Evolutionary conservation across 306 rosid species (phyloP).

Genomic region (Sicyos baderoa): DNA sequence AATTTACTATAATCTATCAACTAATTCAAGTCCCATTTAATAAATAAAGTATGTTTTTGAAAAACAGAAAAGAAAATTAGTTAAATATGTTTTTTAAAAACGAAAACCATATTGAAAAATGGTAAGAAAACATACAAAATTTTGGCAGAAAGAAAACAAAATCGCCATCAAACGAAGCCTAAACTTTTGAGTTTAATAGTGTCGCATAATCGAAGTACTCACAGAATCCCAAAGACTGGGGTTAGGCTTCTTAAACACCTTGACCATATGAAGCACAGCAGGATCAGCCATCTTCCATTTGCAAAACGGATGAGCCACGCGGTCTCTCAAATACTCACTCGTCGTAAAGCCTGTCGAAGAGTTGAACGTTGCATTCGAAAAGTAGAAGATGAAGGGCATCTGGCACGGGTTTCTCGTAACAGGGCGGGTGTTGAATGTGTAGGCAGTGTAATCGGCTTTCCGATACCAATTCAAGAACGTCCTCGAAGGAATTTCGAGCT

Average conservation of each 20-base stretch:
- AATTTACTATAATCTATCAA: background rate
- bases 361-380: conserved; percentile 40
- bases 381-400: conserved; percentile 76
- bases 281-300: conserved; percentile 72
- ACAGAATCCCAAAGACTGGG: conserved; percentile 81
- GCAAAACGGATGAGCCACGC: conserved; percentile 54
- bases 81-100: no score
- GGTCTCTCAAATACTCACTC: conserved; percentile 49
- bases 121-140: no score
- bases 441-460: conserved; percentile 87
- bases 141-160: no score
- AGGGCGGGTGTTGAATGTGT: conserved; percentile 91
- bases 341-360: conserved; percentile 33
- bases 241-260: conserved; percentile 59
- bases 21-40: no score
- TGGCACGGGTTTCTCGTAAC: conserved; percentile 82
- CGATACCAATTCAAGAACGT: conserved; percentile 88
- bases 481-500: conserved; percentile 87
- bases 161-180: no score
- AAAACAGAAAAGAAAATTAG: no score
- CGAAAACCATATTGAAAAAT: no score
- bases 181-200: background rate
- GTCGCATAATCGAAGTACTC: conserved; percentile 23
- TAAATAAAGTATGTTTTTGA: no score
- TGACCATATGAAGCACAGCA: conserved; percentile 38